Evolutionary conservation across 768 basidiomycete genomes (phyloP), one percentile per base, ranked within the genome.

Genomic region (Baorangia bicolor): DNA sequence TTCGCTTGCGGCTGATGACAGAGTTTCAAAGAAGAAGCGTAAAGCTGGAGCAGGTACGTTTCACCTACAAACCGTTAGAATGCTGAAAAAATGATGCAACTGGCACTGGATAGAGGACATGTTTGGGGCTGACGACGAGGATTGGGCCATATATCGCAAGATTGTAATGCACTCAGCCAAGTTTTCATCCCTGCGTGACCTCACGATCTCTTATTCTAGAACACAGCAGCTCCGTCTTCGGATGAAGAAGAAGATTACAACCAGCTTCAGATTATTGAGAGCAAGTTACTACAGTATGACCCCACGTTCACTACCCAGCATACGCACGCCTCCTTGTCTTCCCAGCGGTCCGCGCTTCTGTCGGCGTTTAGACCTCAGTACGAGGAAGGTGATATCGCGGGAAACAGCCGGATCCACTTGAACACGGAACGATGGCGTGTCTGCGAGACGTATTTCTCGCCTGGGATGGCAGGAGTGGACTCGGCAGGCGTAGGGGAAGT

Each of bases 81-180:
- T 27, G 49, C 21, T 13, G 23, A 13, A 20, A 23, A 49, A 39
- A 28, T 58, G 27, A 64, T 59, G 13, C 51, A 37, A n/a, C 31
- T 18, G 31, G n/a, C 8, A 12, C 21, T 41, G 34, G 13, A 37
- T 50, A 89, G 95, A 98, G 77, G 95, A 98, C 62, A 86, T 78
- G 75, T 99, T 98, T 66, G 94, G 96, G 4, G 87, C 86, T 18
- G 88, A 96, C 61, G 95, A 98, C 66, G 94, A 90, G 8, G 96
- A 98, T 67, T 98, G 96, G 95, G 88, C 88, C 0, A 94, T 98
- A 55, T 98, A 98, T 68, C 91, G 96, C 60, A 94, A 98, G 74
- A 94, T 99, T 56, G 95, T 95, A 68, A 65, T 23, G 27, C 59
- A 83, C 70, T 11, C 4, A 8, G 28, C 30, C 31, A 1, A 27